Evolutionary conservation across 345 rosid genomes (phyloP).

Genomic region (Theobroma cacao): DNA sequence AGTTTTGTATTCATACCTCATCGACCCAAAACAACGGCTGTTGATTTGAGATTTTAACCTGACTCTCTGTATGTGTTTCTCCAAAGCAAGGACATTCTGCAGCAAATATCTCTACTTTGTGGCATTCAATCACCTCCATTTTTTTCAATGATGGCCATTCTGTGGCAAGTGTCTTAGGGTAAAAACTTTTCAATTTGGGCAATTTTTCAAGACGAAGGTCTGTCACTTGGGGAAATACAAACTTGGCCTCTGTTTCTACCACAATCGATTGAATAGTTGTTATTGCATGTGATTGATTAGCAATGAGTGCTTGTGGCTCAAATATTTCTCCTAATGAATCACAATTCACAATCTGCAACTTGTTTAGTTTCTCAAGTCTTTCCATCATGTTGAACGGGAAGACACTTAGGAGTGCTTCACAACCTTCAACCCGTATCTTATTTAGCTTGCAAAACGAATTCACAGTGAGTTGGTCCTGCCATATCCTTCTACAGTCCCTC

Average conservation of each 20-base stretch:
- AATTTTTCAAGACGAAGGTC: not conserved
- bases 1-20: conserved; percentile 2
- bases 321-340: conserved; percentile 4
- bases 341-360: not conserved
- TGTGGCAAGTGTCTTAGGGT: not conserved
- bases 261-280: not conserved
- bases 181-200: conserved; percentile 2
- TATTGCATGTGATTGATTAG: not conserved
- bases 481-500: not conserved
- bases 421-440: not conserved
- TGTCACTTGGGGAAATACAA: not conserved
- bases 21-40: not conserved
- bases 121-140: not conserved
- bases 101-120: conserved; percentile 2
- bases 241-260: not conserved
- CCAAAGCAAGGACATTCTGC: not conserved
- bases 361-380: not conserved
- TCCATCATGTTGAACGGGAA: not conserved
- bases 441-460: conserved; percentile 3
- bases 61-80: not conserved
- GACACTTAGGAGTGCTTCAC: not conserved
- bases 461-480: not conserved
- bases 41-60: not conserved
- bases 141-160: conserved; percentile 14
- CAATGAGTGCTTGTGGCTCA: not conserved